Conservation (phyloP, 768 basidiomycete species). For the Astraeus odoratus region DNA sequence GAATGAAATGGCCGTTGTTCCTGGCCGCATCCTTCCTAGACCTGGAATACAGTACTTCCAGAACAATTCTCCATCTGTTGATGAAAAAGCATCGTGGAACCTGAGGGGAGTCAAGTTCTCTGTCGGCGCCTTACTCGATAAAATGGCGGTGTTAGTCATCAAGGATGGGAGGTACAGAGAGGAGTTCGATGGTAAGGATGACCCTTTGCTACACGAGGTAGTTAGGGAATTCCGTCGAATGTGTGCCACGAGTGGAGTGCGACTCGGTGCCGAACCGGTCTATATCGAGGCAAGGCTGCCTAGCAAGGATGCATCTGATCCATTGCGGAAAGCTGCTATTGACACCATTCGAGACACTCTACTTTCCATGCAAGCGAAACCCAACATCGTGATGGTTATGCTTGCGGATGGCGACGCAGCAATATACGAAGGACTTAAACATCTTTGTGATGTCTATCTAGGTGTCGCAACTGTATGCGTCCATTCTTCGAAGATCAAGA, state of each 20-base stretch:
- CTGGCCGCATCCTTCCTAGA: conserved; percentile 42
- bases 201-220: conserved; percentile 42
- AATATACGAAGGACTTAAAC: conserved; percentile 46
- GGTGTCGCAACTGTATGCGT: conserved; percentile 64
- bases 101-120: conserved; percentile 53
- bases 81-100: conserved; percentile 48
- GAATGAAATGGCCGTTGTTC: conserved; percentile 47
- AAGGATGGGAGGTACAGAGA: conserved; percentile 47
- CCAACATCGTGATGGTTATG: conserved; percentile 39
- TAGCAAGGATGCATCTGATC: conserved; percentile 43
- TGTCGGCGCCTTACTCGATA: conserved; percentile 44
- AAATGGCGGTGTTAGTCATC: conserved; percentile 68
- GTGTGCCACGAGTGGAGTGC: conserved; percentile 62
- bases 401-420: conserved; percentile 41
- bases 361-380: conserved; percentile 32
- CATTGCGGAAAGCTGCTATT: conserved; percentile 47
- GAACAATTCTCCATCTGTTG: conserved; percentile 24
- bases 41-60: conserved; percentile 37
- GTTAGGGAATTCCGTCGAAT: conserved; percentile 52
- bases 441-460: conserved; percentile 43
- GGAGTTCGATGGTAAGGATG: conserved; percentile 50
- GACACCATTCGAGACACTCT: conserved; percentile 35
- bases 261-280: conserved; percentile 29
- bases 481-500: conserved; percentile 64
- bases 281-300: conserved; percentile 41